Base-by-base conservation (phyloP, 306 rosid species). In the Vigna unguiculata region DNA sequence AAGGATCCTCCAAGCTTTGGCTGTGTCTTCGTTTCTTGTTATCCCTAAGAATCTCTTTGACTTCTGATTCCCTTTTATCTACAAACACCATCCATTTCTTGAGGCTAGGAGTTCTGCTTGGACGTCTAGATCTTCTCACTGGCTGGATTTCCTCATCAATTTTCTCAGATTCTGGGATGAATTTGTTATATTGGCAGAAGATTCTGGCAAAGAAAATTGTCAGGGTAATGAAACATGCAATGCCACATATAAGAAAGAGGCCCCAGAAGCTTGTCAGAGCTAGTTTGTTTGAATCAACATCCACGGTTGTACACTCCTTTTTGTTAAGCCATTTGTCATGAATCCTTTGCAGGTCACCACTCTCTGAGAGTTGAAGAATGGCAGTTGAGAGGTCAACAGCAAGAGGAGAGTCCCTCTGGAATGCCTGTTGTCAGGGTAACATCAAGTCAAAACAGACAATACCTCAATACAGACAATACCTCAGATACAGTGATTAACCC, bases 351-450 rank as follows among this genome's bases (percentile, higher is more conserved):
- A 88, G 88, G 69, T 88, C 91, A 4, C 98, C 96, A 4, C 78
- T 90, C 86, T 93, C 97, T 0, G 97, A 93, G 55, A 93, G 98
- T 78, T 91, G 92, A 74, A 93, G 98, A 82, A 93, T 91, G 34
- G 98, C 92, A 0, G 97, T 93, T 53, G 98, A 93, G 68, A 93
- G 25, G 77, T 93, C 98, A 13, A 84, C 88, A 12, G 98, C 96
- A 22, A 93, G 92, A 60, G 97, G 97, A 84, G 96, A 91, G 84
- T 93, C 98, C 88, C 96, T 89, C 79, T 86, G 97, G 78, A 93
- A 91, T 57, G 96, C 97, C 97, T 90, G 86, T 52, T 41, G 66
- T 78, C 61, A 58, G 16, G 64, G 53, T 66, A 76, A 40, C 61
- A 72, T 69, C 17, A 30, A 15, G 67, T 43, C 45, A 24, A n/a